A percentile compares a stretch with the other conserved stretches of the same genome.
Conservation (phyloP, 208 protist species). For the Phytomonas sp. region DNA sequence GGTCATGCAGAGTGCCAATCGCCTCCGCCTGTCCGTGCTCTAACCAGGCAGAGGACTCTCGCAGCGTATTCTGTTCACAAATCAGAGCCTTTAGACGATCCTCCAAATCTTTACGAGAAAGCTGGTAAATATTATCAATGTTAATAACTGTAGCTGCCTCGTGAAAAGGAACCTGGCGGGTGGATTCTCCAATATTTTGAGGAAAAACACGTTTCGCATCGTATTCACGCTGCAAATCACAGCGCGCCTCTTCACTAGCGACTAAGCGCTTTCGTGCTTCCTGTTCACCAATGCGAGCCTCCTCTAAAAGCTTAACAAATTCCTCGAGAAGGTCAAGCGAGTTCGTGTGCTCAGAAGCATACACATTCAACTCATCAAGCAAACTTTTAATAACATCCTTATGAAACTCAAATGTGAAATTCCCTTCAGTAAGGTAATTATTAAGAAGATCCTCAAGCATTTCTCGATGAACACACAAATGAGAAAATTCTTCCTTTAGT, state of each 20-base stretch:
- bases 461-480: no score
- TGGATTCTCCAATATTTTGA: not conserved
- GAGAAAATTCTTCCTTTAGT: no score
- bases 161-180: no score
- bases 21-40: slow-evolving; percentile 18
- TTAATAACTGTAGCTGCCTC: no score
- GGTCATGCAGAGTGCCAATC: slow-evolving; percentile 27
- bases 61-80: slow-evolving; percentile 18
- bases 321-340: slow-evolving; percentile 48
- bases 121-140: no score
- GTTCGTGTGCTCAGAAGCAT: slow-evolving; percentile 31
- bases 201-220: not conserved
- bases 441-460: no score
- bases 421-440: no score
- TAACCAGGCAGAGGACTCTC: slow-evolving; percentile 14
- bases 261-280: slow-evolving; percentile 23
- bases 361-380: slow-evolving; percentile 25
- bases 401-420: not conserved
- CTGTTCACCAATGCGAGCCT: slow-evolving; percentile 30
- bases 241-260: slow-evolving; percentile 25
- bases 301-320: slow-evolving; percentile 47
- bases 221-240: not conserved
- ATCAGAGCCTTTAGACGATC: slow-evolving; percentile 13
- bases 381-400: slow-evolving; percentile 16
- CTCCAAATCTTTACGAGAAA: slow-evolving; percentile 8